These are phyloP conservation scores for Beauveria medogensis DNA, from an alignment of 2,329 filamentous ascomycete genomes.

Conservation along the genomic window DNA sequence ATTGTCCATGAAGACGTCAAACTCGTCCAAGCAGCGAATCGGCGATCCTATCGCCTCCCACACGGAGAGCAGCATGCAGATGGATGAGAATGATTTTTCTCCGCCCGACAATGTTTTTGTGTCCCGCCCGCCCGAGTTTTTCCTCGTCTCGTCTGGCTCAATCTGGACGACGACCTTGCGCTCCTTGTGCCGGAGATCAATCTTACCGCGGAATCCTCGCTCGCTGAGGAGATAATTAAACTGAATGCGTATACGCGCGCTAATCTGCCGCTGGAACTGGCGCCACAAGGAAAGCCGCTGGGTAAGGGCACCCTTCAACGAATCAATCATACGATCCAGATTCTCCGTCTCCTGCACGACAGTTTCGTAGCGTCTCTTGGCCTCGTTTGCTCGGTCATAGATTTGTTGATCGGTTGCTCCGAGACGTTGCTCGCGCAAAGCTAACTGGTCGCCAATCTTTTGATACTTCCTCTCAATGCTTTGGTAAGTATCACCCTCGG, in stretches of 20 bases:
- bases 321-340: constrained; percentile 32
- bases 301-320: constrained; percentile 51
- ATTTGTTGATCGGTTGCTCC: constrained; percentile 61
- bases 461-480: constrained; percentile 48
- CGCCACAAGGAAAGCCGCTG: constrained; percentile 70
- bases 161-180: constrained; percentile 72
- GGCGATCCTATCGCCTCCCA: constrained; percentile 99
- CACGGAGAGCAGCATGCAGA: constrained; percentile 82
- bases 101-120: constrained; percentile 92
- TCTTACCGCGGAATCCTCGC: constrained; percentile 75
- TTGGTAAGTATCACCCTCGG: constrained; percentile 53
- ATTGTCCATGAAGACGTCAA: constrained; percentile 98
- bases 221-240: constrained; percentile 87
- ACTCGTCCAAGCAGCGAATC: constrained; percentile 91
- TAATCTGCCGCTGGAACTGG: constrained; percentile 76
- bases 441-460: constrained; percentile 50
- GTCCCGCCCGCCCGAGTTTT: constrained; percentile 62
- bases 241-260: constrained; percentile 72
- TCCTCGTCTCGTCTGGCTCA: constrained; percentile 61
- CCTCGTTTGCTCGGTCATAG: constrained; percentile 36
- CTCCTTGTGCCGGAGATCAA: constrained; percentile 69
- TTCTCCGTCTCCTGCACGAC: constrained; percentile 34
- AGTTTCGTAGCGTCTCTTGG: constrained; percentile 33
- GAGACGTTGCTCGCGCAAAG: constrained; percentile 45
- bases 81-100: constrained; percentile 96